These are phyloP conservation scores for Dipodascopsis uninucleata DNA, from an alignment of 805 yeast species.

Conservation along the genomic window DNA sequence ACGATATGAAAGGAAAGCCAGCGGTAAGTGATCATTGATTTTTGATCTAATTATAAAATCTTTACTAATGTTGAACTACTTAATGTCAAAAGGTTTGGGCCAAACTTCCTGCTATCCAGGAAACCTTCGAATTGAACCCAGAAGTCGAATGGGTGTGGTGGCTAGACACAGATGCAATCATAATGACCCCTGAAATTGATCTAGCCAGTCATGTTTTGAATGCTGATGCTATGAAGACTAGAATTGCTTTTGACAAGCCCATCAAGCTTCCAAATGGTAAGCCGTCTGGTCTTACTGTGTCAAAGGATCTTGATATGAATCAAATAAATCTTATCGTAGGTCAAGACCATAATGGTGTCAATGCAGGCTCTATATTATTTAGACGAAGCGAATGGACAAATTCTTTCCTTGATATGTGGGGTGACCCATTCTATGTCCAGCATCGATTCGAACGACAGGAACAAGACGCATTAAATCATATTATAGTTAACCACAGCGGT, in stretches of 20 bases:
- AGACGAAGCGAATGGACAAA: constrained; percentile 70
- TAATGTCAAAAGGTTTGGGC: constrained; percentile 34
- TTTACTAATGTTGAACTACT: no score
- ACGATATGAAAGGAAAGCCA: constrained; percentile 14
- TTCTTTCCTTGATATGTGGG: constrained; percentile 69
- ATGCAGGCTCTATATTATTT: constrained; percentile 72
- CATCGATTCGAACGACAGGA: constrained; percentile 83
- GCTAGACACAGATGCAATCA: constrained; percentile 38
- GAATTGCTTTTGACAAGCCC: constrained; percentile 27
- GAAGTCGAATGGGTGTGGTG: constrained; percentile 42
- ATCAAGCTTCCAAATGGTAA: constrained; percentile 18
- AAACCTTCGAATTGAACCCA: constrained; percentile 34
- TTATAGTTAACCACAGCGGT: constrained; percentile 32
- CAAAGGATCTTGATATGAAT: constrained; percentile 10
- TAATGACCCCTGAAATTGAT: constrained; percentile 35
- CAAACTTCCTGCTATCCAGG: constrained; percentile 36
- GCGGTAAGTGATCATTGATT: constrained; percentile 6
- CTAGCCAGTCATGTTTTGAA: constrained; percentile 33
- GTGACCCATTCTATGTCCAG: constrained; percentile 83
- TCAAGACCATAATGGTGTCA: constrained; percentile 86
- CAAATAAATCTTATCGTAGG: constrained; percentile 64
- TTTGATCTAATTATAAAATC: no score
- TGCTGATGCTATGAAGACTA: constrained; percentile 30
- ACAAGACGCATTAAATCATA: constrained; percentile 74
- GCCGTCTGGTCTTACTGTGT: constrained; percentile 9